A percentile compares a stretch with the other conserved stretches of the same genome.
These are phyloP conservation scores for Tuber microsphaerosporum DNA, from an alignment of 495 filamentous ascomycete genomes.

Conservation along the genomic window DNA sequence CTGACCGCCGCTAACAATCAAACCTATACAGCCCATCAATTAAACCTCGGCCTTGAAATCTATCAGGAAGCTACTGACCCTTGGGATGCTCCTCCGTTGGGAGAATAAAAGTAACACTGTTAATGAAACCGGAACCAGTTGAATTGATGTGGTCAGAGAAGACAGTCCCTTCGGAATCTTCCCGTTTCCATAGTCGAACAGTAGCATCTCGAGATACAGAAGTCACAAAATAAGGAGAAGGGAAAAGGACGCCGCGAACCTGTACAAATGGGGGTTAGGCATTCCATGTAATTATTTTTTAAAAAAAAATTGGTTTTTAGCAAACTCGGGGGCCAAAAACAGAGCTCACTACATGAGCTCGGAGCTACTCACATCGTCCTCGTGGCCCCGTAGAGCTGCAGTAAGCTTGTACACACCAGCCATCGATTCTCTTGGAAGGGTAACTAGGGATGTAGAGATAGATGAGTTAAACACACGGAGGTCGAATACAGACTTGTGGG, in stretches of 20 bases:
- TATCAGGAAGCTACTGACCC: slow-evolving; percentile 23
- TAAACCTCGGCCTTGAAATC: neutral
- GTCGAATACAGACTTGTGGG: neutral
- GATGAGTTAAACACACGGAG: neutral
- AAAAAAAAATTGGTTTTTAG: neutral
- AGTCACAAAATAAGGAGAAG: slow-evolving; percentile 61
- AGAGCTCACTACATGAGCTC: slow-evolving; percentile 6
- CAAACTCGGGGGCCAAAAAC: slow-evolving; percentile 16
- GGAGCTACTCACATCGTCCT: slow-evolving; percentile 64
- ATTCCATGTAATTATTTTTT: slow-evolving; percentile 19
- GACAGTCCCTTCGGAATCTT: slow-evolving; percentile 55
- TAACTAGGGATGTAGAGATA: neutral
- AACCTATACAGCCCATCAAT: slow-evolving; percentile 46
- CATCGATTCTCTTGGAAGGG: slow-evolving; percentile 40
- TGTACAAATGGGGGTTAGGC: slow-evolving; percentile 42
- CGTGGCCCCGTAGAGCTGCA: slow-evolving; percentile 69
- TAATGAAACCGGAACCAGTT: slow-evolving; percentile 74
- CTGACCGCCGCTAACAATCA: slow-evolving; percentile 77
- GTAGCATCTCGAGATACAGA: slow-evolving; percentile 88
- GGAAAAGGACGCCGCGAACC: slow-evolving; percentile 85
- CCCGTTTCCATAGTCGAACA: slow-evolving; percentile 73
- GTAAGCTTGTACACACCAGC: slow-evolving; percentile 67
- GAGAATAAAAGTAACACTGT: slow-evolving; percentile 68
- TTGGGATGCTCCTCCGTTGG: slow-evolving; percentile 65
- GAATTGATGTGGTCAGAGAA: slow-evolving; percentile 71